Evolutionary conservation across 176 grass and related monocot genomes (phyloP).

Genomic region (Oryza glumipatula): DNA sequence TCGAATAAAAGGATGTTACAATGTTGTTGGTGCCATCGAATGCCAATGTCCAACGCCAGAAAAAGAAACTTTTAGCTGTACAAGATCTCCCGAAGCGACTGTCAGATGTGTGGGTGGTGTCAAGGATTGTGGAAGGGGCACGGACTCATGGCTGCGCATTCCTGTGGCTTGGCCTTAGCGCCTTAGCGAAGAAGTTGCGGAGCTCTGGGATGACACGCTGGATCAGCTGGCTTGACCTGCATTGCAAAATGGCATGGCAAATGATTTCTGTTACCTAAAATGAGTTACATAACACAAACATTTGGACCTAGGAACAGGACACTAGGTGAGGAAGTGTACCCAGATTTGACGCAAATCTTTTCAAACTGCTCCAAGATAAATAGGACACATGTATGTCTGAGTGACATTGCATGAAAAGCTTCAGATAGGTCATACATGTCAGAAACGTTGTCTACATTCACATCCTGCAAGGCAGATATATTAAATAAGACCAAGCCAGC

Average conservation of each 20-base stretch:
- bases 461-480: constrained; percentile 68
- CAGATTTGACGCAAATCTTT: constrained; percentile 75
- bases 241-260: constrained; percentile 18
- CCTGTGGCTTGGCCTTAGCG: constrained; percentile 64
- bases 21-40: constrained; percentile 39
- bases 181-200: constrained; percentile 76
- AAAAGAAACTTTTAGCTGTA: constrained; percentile 86
- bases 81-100: constrained; percentile 64
- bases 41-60: constrained; percentile 47
- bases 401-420: constrained; percentile 89
- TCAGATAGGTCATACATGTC: constrained; percentile 97
- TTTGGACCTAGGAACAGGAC: not conserved
- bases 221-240: constrained; percentile 75
- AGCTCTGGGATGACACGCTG: constrained; percentile 91
- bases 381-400: constrained; percentile 94
- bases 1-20: constrained; percentile 43
- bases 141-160: constrained; percentile 30
- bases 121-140: constrained; percentile 40
- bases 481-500: constrained; percentile 37
- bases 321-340: constrained; percentile 43
- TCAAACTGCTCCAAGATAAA: constrained; percentile 97
- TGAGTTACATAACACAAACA: not conserved
- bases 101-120: constrained; percentile 56
- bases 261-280: not conserved
- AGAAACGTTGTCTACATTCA: constrained; percentile 85